Base-by-base conservation (phyloP, 2,329 filamentous ascomycete genomes). In the Talaromyces amestolkiae region DNA sequence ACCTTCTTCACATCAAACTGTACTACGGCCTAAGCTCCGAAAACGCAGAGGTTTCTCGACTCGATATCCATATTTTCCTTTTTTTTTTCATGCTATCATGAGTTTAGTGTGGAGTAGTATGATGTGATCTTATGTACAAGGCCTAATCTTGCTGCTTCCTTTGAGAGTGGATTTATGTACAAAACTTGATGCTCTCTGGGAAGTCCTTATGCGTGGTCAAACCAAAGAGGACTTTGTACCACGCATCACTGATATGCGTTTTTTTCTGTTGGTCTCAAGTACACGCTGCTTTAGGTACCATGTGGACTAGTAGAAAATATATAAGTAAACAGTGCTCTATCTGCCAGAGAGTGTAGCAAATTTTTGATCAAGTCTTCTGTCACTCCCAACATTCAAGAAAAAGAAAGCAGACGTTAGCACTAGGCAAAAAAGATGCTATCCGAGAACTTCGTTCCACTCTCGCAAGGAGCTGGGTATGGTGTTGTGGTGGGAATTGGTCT, bases 401-500 rank as follows among this genome's bases (percentile, higher is more conserved):
- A 22, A 19, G 41, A 45, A 41, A 45, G 19, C 9, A 19, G 41
- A 45, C 3, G 19, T 45, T n/a, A 45, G 19, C 3, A 19, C 3
- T 45, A 17, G 17, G 41, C 8, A 45, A 19, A 7, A 8, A 43
- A 65, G 15, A 65, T 65, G 63, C 49, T 58, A 22, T 53, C 33
- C 33, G 37, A 65, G 39, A 24, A 39, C n/a, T 27, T 65, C 1
- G 41, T 58, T 1, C 59, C 58, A 7, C 51, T 63, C 17, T 59
- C 64, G 6, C 58, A 58, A 19, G 64, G 59, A 11, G 58, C 58
- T 27, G 64, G 64, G 13, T 62, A 65, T 62, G 64, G 64, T 24
- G 64, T 62, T 39, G 59, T 65, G 11, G 59, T 63, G 17, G 64
- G 64, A 13, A 27, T 65, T n/a, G 64, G 64, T 45, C 49, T 65